These are phyloP conservation scores for Penicillium sp. DNA, from an alignment of 2,329 filamentous ascomycete species.

Conservation along the genomic window DNA sequence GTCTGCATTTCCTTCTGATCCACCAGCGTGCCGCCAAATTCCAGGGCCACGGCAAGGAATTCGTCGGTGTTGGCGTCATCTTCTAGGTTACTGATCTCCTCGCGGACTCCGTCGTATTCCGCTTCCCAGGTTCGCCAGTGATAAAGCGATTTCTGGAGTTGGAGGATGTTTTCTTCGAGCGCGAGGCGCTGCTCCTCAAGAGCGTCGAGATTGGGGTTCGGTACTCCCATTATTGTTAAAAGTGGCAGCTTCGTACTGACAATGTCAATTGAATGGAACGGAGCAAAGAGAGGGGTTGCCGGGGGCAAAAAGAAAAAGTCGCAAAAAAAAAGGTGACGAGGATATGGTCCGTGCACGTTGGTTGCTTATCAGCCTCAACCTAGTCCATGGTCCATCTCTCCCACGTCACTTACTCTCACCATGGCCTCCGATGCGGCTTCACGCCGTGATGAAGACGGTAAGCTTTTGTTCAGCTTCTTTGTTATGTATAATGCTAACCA, in stretches of 20 bases:
- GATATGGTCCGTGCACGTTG: constrained; percentile 26
- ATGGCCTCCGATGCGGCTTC: constrained; percentile 32
- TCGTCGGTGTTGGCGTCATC: constrained; percentile 52
- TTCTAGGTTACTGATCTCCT: constrained; percentile 65
- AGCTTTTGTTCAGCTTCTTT: constrained; percentile 2
- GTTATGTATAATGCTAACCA: constrained; percentile 6
- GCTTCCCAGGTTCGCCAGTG: constrained; percentile 91
- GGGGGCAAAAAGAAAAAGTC: constrained; percentile 9
- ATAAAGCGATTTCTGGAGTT: constrained; percentile 71
- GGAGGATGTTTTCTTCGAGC: constrained; percentile 71
- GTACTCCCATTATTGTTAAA: constrained; percentile 31
- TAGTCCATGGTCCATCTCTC: constrained; percentile 5
- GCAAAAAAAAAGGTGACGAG: constrained; percentile 6
- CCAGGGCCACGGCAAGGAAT: constrained; percentile 48
- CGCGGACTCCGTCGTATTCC: constrained; percentile 85
- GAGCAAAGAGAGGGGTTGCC: not conserved
- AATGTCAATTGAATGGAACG: not conserved
- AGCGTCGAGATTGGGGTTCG: constrained; percentile 57
- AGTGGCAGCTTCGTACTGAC: not conserved
- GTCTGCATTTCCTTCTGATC: constrained; percentile 55
- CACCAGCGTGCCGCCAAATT: constrained; percentile 48
- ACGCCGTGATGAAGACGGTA: constrained; percentile 45
- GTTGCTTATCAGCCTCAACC: constrained; percentile 11
- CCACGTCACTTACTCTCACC: constrained; percentile 2
- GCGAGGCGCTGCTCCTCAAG: constrained; percentile 72